Evolutionary conservation across 208 protist species (phyloP).

Genomic region (Crithidia expoeki): DNA sequence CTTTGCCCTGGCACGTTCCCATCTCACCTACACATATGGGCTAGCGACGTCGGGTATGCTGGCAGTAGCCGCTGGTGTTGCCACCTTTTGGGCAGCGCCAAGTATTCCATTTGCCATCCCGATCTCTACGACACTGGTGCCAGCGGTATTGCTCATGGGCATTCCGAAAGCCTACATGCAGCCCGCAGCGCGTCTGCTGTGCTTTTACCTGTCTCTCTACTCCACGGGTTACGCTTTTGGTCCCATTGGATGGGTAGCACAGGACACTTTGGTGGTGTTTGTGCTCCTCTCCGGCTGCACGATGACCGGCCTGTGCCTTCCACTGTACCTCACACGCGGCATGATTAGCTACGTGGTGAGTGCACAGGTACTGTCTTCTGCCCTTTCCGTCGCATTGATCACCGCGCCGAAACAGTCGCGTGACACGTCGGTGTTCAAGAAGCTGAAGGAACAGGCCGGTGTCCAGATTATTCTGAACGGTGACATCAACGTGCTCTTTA

Average conservation of each 20-base stretch:
- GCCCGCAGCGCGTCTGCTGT: slow-evolving; percentile 37
- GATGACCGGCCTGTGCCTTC: slow-evolving; percentile 69
- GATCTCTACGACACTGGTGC: slow-evolving; percentile 46
- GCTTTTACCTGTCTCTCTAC: slow-evolving; percentile 47
- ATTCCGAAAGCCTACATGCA: slow-evolving; percentile 53
- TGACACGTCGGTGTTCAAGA: slow-evolving; percentile 29
- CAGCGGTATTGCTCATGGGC: slow-evolving; percentile 47
- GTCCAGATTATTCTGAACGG: slow-evolving; percentile 57
- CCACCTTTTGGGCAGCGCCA: slow-evolving; percentile 49
- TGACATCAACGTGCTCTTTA: slow-evolving; percentile 79
- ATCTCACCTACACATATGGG: slow-evolving; percentile 62
- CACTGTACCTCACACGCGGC: slow-evolving; percentile 81
- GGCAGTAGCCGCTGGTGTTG: slow-evolving; percentile 42
- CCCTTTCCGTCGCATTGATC: slow-evolving; percentile 56
- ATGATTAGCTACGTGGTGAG: slow-evolving; percentile 84
- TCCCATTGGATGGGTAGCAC: slow-evolving; percentile 77
- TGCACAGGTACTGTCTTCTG: slow-evolving; percentile 71
- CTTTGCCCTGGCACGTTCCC: slow-evolving; percentile 47
- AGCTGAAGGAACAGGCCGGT: slow-evolving; percentile 37
- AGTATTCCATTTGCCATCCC: slow-evolving; percentile 62
- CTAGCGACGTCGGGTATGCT: slow-evolving; percentile 60
- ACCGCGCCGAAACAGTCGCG: slow-evolving; percentile 43
- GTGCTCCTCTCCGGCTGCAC: slow-evolving; percentile 61
- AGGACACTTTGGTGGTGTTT: slow-evolving; percentile 65
- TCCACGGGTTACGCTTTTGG: slow-evolving; percentile 72